Conservation (phyloP, 2,329 filamentous ascomycete species). For the Alternaria hordeiaustralica region DNA sequence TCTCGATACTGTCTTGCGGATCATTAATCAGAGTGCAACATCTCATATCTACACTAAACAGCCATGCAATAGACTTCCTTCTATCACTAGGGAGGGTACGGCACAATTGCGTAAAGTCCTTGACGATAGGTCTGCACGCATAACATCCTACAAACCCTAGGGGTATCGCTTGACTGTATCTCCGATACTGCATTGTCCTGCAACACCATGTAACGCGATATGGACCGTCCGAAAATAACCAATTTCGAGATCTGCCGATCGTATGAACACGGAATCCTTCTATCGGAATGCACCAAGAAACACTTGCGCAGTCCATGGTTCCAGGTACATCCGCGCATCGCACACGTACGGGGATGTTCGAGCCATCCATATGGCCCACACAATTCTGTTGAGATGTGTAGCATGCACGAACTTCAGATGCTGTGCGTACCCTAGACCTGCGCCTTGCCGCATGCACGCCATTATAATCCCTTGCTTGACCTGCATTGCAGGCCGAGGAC, state of each 20-base stretch:
- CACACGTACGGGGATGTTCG: background rate
- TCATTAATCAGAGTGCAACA: background rate
- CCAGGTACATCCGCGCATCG: background rate
- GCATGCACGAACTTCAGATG: background rate
- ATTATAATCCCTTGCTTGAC: background rate
- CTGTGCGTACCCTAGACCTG: background rate
- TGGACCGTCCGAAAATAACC: background rate
- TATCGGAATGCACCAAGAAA: background rate
- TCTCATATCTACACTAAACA: background rate
- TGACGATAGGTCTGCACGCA: background rate
- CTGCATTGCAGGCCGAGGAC: background rate
- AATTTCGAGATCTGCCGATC: background rate
- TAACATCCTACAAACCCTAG: background rate
- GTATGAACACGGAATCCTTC: background rate
- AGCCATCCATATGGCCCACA: background rate
- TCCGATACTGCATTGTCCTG: background rate
- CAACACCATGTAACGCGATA: background rate
- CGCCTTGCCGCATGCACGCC: constrained; percentile 1
- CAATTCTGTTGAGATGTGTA: background rate
- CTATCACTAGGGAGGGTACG: background rate
- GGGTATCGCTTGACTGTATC: background rate
- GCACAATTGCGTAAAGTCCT: background rate
- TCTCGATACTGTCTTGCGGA: background rate
- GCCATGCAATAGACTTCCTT: background rate
- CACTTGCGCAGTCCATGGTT: background rate